phyloP scores from a whole-genome alignment of 2,329 filamentous ascomycete species.

The Penicillium sp. region DNA sequence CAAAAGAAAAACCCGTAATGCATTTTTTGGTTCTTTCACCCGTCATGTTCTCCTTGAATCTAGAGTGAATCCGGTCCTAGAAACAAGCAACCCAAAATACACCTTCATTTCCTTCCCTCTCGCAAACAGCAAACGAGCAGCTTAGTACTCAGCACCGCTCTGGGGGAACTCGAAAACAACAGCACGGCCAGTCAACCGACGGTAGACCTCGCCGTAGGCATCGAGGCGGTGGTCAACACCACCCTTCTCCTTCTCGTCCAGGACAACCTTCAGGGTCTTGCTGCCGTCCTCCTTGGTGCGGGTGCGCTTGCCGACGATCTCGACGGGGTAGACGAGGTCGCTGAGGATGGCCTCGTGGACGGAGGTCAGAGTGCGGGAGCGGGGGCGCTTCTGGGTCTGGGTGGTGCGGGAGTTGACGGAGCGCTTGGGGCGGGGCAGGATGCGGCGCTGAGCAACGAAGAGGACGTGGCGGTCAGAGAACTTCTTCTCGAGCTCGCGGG shows the following conservation, averaged over 20 bases:
- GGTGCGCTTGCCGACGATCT: conserved; percentile 99
- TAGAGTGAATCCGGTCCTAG: conserved; percentile 30
- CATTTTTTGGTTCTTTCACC: conserved; percentile 35
- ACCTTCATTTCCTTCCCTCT: conserved; percentile 28
- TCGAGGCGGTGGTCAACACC: conserved; percentile 99
- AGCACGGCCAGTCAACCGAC: conserved; percentile 91
- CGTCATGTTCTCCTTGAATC: conserved; percentile 31
- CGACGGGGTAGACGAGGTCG: conserved; percentile 98
- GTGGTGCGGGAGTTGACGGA: conserved; percentile 94
- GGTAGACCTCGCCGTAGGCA: conserved; percentile 99
- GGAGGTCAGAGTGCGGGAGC: conserved; percentile 94
- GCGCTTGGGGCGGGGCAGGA: conserved; percentile 97
- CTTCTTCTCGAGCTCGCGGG: conserved; percentile 99
- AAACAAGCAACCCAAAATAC: conserved; percentile 31
- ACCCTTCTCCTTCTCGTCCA: conserved; percentile 99
- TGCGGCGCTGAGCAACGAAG: conserved; percentile 98
- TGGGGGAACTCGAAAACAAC: conserved; percentile 99
- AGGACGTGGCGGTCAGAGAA: conserved; percentile 99
- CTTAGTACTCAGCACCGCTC: conserved; percentile 81
- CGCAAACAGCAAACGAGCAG: conserved; percentile 32
- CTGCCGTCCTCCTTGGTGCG: conserved; percentile 98
- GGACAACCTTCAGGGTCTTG: conserved; percentile 98
- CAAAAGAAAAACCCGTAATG: conserved; percentile 33
- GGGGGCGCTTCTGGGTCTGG: conserved; percentile 98
- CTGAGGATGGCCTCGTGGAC: conserved; percentile 98